Base-by-base conservation (phyloP, 495 filamentous ascomycete genomes). In the Echria macrotheca region DNA sequence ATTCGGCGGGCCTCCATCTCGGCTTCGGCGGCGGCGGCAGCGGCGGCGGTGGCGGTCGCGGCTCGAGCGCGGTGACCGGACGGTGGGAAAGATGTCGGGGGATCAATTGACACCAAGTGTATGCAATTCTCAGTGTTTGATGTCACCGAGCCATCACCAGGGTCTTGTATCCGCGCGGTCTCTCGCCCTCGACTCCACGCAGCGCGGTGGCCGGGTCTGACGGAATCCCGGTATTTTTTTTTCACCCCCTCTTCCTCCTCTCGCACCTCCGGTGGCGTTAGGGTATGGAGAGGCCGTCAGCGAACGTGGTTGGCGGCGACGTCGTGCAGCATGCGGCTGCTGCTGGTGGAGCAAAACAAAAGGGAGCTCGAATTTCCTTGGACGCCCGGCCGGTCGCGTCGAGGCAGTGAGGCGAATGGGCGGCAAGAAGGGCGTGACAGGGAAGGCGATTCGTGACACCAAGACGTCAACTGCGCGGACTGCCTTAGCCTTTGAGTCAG, bases 1-100 rank as follows among this genome's bases (percentile, higher is more conserved):
- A 65, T 57, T 57, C 63, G 49, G 37, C 53, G 55, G 12, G 47
- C 22, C 23, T 56, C 49, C 25, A 52, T 50, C 28, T 31, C 12
- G 32, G 42, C 24, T 10, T 31, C 15, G 14, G 24, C 19, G 17
- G 1, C 19, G 10, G 44, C 52, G 33, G 24, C n/a, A 22, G 14
- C 32, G 25, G 35, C 35, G 21, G 21, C 26, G 18, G 46, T 22
- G 6, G 42, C 26, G 36, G 36, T 8, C 36, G 36, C 12, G 9
- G 36, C 9, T 31, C 12, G 36, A 17, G 12, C n/a, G n/a, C n/a
- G 23, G 25, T 3, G 18, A 26, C 25, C 25, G n/a, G 5, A 15
- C 15, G 24, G 11, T n/a, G 21, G 6, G 35, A 40, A 14, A 42
- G 24, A 11, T 21, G 12, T 28, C 38, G n/a, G 26, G 18, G n/a